phyloP scores from a whole-genome alignment of 2,329 filamentous ascomycete genomes.

The Microsporum ferrugineum region DNA sequence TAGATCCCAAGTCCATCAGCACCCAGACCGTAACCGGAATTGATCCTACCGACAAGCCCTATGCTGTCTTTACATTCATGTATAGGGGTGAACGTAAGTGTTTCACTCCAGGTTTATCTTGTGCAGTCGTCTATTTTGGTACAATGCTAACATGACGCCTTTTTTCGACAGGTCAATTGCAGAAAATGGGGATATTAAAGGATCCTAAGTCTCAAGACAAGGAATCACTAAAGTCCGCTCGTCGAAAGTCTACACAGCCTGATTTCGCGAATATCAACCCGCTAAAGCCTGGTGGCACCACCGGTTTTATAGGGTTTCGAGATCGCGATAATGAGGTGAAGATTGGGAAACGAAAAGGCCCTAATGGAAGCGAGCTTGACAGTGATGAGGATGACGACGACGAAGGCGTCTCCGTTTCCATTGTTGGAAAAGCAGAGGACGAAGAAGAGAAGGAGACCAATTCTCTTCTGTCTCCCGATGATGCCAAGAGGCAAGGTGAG shows the following conservation, averaged over 20 bases:
- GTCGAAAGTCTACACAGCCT: conserved; percentile 69
- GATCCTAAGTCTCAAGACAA: conserved; percentile 52
- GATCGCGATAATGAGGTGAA: conserved; percentile 49
- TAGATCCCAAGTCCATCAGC: conserved; percentile 94
- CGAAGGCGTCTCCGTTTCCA: conserved; percentile 53
- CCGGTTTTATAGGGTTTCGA: conserved; percentile 81
- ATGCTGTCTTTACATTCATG: conserved; percentile 94
- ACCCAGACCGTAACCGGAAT: conserved; percentile 99
- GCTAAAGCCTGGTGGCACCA: conserved; percentile 73
- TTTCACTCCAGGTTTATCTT: background rate
- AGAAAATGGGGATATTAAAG: conserved; percentile 85
- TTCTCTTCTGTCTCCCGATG: conserved; percentile 46
- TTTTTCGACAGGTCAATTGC: conserved; percentile 60
- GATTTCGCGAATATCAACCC: conserved; percentile 79
- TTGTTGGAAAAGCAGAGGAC: conserved; percentile 54
- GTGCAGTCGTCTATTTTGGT: background rate
- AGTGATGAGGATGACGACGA: conserved; percentile 61
- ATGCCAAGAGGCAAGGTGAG: conserved; percentile 49
- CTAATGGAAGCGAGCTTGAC: conserved; percentile 55
- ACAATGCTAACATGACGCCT: background rate
- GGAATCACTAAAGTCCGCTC: conserved; percentile 50
- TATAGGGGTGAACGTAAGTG: conserved; percentile 86
- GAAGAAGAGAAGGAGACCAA: conserved; percentile 41
- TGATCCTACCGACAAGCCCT: conserved; percentile 89
- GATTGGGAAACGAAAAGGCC: conserved; percentile 51